A percentile compares a stretch with the other conserved stretches of the same genome.
Conservation (phyloP, 2,329 filamentous ascomycete species). For the Xylariaceae sp. region DNA sequence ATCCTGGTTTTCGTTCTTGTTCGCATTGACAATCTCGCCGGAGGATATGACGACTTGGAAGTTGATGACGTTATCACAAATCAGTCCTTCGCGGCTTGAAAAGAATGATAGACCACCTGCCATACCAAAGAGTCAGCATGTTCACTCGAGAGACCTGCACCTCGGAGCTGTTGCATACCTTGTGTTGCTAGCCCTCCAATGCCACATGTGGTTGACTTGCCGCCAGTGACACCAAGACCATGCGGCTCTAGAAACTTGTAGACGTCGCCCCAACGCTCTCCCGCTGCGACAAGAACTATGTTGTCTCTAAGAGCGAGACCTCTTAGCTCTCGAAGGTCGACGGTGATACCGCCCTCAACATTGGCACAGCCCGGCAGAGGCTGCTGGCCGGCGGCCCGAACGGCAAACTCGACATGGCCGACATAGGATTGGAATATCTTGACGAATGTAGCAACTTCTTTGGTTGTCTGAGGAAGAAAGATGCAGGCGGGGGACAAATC, state of each 20-base stretch:
- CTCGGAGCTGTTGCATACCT: neutral
- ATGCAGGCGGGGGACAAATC: conserved; percentile 1
- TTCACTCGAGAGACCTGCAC: neutral
- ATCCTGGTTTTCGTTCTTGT: conserved; percentile 31
- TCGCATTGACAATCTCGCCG: conserved; percentile 38
- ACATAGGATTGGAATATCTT: neutral
- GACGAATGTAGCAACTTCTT: neutral
- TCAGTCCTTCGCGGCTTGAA: conserved; percentile 36
- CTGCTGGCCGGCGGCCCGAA: neutral
- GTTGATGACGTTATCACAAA: conserved; percentile 34
- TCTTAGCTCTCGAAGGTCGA: conserved; percentile 8
- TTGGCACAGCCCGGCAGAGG: neutral
- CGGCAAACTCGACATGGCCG: neutral
- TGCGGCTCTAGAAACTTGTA: conserved; percentile 31
- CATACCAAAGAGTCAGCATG: neutral
- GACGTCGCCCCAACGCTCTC: conserved; percentile 33
- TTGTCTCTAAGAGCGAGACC: conserved; percentile 5
- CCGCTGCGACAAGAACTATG: conserved; percentile 4
- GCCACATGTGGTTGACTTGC: conserved; percentile 30
- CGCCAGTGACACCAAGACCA: conserved; percentile 32
- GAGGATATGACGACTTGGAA: conserved; percentile 39
- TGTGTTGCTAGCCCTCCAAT: conserved; percentile 32
- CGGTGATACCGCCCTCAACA: conserved; percentile 2
- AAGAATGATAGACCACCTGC: conserved; percentile 38
- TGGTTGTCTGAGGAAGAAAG: neutral